Base-by-base conservation (phyloP, 2,329 filamentous ascomycete species). In the Pezicula radicicola region DNA sequence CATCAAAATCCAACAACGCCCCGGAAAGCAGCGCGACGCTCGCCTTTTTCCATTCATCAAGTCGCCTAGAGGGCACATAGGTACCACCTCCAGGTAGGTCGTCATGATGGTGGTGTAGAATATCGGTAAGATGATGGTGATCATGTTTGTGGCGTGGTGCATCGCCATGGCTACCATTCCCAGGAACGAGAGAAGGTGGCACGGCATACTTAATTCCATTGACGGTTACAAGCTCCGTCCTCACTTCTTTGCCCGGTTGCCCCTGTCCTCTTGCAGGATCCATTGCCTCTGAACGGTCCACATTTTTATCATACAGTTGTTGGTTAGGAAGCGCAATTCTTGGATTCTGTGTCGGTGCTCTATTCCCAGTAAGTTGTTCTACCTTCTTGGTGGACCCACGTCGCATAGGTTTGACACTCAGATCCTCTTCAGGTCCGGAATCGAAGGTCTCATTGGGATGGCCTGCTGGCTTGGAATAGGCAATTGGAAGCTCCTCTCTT, bases 41-140 rank as follows among this genome's bases (percentile, higher is more conserved):
- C 7, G 79, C 85, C 62, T 83, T 84, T 64, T 80, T 85, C 87
- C 88, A 91, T 64, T 92, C 88, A 33, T 89, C 80, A 7, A 92
- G 72, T 63, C 82, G 84, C 50, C 74, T 70, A 0, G 82, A 76
- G 4, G 80, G 74, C 28, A 81, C 70, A 63, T 89, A 90, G 36
- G 80, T 67, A 15, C 79, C 79, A 49, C 79, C 53, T 69, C 33
- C 80, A 75, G 9, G 79, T n/a, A 66, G 60, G 42, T 70, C 54
- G 15, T 60, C 55, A 35, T 60, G 57, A 10, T 50, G 52, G 8
- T 58, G 64, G 52, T 68, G 65, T 5, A 69, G 39, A 3, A 68
- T 44, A 40, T 63, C 55, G 9, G 62, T 50, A 19, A 69, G 46
- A 42, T 60, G 63, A 46, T 67, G 64, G 19, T 60, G 62, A n/a